A percentile compares a stretch with the other conserved stretches of the same genome.
phyloP scores from a whole-genome alignment of 768 basidiomycete species.

The Lentinus tigrinus region DNA sequence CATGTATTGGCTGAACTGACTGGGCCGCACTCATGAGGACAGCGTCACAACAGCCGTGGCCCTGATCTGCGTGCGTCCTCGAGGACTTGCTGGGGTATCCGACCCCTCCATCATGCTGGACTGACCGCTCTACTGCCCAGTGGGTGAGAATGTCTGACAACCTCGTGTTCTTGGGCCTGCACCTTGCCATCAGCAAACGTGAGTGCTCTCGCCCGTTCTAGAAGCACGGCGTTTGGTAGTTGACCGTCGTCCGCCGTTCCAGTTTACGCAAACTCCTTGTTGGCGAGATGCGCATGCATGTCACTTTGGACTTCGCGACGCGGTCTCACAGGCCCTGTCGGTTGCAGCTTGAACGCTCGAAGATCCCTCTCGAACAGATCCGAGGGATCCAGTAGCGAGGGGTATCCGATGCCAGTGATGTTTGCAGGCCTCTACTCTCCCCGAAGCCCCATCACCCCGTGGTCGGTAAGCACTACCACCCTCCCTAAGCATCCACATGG shows the following conservation, averaged over 20 bases:
- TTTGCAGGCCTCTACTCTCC: neutral
- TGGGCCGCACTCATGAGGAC: neutral
- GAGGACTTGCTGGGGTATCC: neutral
- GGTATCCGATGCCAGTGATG: neutral
- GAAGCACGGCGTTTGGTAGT: neutral
- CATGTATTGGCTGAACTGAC: too few relatives aligned
- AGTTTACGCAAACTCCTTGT: slow-evolving; percentile 4
- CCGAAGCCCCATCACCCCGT: neutral
- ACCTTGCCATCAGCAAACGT: slow-evolving; percentile 27
- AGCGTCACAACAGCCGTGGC: slow-evolving; percentile 20
- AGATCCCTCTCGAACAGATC: slow-evolving; percentile 2
- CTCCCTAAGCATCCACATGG: neutral
- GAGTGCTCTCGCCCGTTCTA: neutral
- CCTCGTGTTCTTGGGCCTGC: slow-evolving; percentile 23
- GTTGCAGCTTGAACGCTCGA: slow-evolving; percentile 13
- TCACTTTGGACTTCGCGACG: neutral
- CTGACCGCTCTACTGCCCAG: slow-evolving; percentile 3
- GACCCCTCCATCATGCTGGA: neutral
- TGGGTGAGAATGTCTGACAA: slow-evolving; percentile 24
- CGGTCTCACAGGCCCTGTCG: neutral
- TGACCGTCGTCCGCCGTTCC: neutral
- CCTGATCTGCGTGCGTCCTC: slow-evolving; percentile 21
- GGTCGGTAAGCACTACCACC: neutral
- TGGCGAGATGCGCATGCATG: slow-evolving; percentile 11
- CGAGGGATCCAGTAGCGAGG: neutral